Evolutionary conservation across 352 stramenopile species (phyloP).

Genomic region (Pseudoperonospora humuli): DNA sequence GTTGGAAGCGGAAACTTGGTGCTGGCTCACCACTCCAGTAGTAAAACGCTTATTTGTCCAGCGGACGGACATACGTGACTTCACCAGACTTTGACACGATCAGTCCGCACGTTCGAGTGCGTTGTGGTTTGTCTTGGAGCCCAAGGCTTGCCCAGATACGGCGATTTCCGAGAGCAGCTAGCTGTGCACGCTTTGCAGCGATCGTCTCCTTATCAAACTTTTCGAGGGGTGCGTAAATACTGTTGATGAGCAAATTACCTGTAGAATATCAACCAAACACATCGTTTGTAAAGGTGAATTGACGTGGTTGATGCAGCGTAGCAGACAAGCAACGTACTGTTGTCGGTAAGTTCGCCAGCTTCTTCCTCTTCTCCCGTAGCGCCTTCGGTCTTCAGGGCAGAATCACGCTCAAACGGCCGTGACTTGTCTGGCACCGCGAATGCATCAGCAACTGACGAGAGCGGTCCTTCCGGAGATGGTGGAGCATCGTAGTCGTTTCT

Average conservation of each 20-base stretch:
- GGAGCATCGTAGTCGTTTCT: slow-evolving; percentile 78
- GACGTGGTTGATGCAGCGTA: not conserved
- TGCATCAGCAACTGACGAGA: slow-evolving; percentile 22
- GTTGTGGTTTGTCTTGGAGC: slow-evolving; percentile 67
- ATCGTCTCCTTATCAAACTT: slow-evolving; percentile 75
- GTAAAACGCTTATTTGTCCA: slow-evolving; percentile 40
- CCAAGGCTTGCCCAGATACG: slow-evolving; percentile 81
- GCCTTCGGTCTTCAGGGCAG: slow-evolving; percentile 25
- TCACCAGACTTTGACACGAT: slow-evolving; percentile 71
- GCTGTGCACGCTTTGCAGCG: slow-evolving; percentile 69
- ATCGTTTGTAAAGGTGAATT: not conserved
- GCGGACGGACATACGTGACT: slow-evolving; percentile 55
- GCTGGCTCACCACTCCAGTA: slow-evolving; percentile 1
- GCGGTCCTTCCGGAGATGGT: slow-evolving; percentile 39
- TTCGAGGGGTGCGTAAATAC: slow-evolving; percentile 66
- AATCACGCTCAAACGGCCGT: slow-evolving; percentile 43
- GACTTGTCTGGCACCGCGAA: slow-evolving; percentile 34
- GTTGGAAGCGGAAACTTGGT: slow-evolving; percentile 18
- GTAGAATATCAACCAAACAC: not conserved
- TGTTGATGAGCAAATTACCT: slow-evolving; percentile 58
- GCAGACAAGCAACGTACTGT: slow-evolving; percentile 25
- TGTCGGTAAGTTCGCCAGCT: slow-evolving; percentile 59
- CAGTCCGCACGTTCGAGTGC: slow-evolving; percentile 44
- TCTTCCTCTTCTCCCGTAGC: slow-evolving; percentile 47
- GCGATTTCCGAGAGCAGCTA: slow-evolving; percentile 63